Evolutionary conservation across 352 stramenopile genomes (phyloP).

Genomic region (Phytophthora litchii): DNA sequence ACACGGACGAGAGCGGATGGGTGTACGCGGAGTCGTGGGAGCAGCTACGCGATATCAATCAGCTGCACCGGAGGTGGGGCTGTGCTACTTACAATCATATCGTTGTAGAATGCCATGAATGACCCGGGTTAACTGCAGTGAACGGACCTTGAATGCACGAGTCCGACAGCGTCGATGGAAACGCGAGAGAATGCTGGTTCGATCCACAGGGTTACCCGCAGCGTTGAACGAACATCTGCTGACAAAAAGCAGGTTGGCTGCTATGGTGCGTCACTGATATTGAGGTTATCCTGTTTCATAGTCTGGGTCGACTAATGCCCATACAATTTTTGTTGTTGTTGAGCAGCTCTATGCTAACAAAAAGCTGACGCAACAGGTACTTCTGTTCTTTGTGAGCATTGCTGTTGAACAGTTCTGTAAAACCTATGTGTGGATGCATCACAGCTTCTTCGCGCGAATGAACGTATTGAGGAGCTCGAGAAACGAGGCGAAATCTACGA

Average conservation of each 20-base stretch:
- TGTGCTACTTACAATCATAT: background rate
- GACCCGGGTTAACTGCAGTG: slow-evolving; percentile 27
- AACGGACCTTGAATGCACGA: slow-evolving; percentile 37
- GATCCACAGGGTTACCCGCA: slow-evolving; percentile 36
- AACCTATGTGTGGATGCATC: background rate
- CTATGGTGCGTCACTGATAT: slow-evolving; percentile 37
- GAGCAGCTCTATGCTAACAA: slow-evolving; percentile 55
- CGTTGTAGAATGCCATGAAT: background rate
- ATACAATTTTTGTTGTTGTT: slow-evolving; percentile 14
- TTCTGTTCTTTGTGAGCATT: background rate
- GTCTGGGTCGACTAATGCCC: slow-evolving; percentile 1
- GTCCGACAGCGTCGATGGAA: slow-evolving; percentile 65
- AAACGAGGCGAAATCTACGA: slow-evolving; percentile 51
- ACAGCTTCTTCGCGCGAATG: slow-evolving; percentile 53
- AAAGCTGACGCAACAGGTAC: slow-evolving; percentile 71
- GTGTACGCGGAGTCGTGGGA: slow-evolving; percentile 48
- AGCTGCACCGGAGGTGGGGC: slow-evolving; percentile 31
- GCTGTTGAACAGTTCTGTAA: background rate
- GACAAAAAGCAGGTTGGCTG: slow-evolving; percentile 37
- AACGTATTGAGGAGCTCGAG: slow-evolving; percentile 58
- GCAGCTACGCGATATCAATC: slow-evolving; percentile 32
- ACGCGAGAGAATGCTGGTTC: slow-evolving; percentile 57
- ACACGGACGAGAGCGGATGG: slow-evolving; percentile 66
- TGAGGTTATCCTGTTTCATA: background rate
- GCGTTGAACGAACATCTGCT: slow-evolving; percentile 34